Percentiles rank a stretch among this genome's conserved stretches.
Conservation (phyloP, 2,329 filamentous ascomycete genomes). For the Sporothrix phasma region DNA sequence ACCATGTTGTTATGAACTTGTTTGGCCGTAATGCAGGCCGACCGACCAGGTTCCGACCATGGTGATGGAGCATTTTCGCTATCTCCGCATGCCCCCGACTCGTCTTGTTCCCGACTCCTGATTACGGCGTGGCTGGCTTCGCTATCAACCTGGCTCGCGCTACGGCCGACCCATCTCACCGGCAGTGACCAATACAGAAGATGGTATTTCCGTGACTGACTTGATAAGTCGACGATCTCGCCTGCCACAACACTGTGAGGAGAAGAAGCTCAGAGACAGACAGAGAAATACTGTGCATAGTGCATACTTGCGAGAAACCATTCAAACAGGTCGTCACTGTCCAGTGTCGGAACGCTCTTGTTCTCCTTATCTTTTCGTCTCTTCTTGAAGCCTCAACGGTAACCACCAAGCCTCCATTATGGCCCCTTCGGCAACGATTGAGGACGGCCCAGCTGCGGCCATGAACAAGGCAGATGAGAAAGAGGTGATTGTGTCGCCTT, state of each 20-base stretch:
- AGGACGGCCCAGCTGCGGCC: not conserved
- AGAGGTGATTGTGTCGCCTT: slow-evolving; percentile 20
- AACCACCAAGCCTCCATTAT: slow-evolving; percentile 12
- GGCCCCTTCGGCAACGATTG: slow-evolving; percentile 20
- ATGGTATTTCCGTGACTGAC: not conserved
- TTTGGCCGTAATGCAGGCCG: not conserved
- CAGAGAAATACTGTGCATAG: not conserved
- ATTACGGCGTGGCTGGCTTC: not conserved
- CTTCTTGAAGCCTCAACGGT: not conserved
- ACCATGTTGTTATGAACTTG: not conserved
- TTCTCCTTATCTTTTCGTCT: not conserved
- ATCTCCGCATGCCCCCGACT: not conserved
- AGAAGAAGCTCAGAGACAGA: not conserved
- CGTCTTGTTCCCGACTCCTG: not conserved
- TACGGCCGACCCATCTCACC: not conserved
- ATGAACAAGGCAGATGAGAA: slow-evolving; percentile 7
- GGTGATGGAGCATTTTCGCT: not conserved
- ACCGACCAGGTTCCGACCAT: not conserved
- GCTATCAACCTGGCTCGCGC: not conserved
- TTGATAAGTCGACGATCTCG: not conserved
- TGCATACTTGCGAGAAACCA: not conserved
- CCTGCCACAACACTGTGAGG: not conserved
- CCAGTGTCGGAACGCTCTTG: not conserved
- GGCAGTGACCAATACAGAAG: not conserved
- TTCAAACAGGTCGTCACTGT: not conserved